phyloP scores from a whole-genome alignment of 2,329 filamentous ascomycete species.

The Huntiella savannae region DNA sequence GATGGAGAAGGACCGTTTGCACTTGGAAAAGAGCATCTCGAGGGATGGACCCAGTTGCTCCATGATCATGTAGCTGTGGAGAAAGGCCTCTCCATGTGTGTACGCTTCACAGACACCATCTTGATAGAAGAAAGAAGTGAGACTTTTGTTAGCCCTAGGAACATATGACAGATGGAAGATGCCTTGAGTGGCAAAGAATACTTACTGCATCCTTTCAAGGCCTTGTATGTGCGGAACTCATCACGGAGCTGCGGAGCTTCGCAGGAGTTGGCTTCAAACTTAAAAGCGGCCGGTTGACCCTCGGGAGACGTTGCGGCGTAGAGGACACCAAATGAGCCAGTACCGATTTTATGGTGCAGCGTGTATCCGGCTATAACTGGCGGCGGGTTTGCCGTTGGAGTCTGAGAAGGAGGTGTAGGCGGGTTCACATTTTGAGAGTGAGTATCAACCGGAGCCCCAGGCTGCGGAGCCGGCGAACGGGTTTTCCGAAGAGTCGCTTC shows the following conservation, averaged over 20 bases:
- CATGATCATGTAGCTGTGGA: slow-evolving; percentile 9
- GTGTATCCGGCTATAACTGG: slow-evolving; percentile 1
- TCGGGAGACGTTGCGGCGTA: slow-evolving; percentile 4
- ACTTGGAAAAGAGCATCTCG: slow-evolving; percentile 9
- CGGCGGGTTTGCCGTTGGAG: not conserved
- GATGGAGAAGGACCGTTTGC: slow-evolving; percentile 7
- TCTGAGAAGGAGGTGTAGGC: not conserved
- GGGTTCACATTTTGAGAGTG: not conserved
- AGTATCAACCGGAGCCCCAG: not conserved
- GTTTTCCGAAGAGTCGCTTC: not conserved
- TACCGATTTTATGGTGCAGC: slow-evolving; percentile 6
- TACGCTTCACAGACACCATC: slow-evolving; percentile 6
- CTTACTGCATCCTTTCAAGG: slow-evolving; percentile 7
- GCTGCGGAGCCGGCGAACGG: not conserved
- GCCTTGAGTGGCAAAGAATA: not conserved
- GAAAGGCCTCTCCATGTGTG: slow-evolving; percentile 6
- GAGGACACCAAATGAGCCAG: slow-evolving; percentile 10
- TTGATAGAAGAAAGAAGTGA: not conserved
- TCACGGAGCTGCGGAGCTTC: slow-evolving; percentile 10
- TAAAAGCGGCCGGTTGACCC: slow-evolving; percentile 3
- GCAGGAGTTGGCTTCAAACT: slow-evolving; percentile 8
- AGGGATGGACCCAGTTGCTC: slow-evolving; percentile 9
- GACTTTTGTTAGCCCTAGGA: not conserved
- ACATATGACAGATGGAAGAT: not conserved
- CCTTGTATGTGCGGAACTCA: slow-evolving; percentile 9